Evolutionary conservation across 2,329 filamentous ascomycete genomes (phyloP).

Genomic region (Aspergillus glaucus): DNA sequence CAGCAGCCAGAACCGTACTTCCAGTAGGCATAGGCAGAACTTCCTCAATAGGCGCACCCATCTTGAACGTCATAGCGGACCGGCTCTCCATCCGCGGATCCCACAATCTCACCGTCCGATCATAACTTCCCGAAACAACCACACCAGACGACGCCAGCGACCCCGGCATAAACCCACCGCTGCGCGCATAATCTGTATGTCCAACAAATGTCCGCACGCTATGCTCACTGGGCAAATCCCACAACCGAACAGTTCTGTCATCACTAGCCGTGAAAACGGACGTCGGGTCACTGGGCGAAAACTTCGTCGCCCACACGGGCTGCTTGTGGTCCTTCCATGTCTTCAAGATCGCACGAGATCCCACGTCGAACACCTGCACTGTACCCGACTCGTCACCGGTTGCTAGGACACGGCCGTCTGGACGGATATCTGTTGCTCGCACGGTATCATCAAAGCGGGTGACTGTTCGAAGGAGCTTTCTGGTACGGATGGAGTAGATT

Average conservation of each 20-base stretch:
- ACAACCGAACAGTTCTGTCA: constrained; percentile 84
- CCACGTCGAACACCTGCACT: constrained; percentile 92
- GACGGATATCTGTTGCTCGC: constrained; percentile 78
- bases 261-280: constrained; percentile 84
- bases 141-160: constrained; percentile 58
- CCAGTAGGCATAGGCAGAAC: constrained; percentile 83
- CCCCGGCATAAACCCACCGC: constrained; percentile 75
- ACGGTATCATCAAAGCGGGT: constrained; percentile 89
- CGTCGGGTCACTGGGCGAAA: constrained; percentile 83
- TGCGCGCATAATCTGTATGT: constrained; percentile 87
- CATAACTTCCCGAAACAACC: constrained; percentile 86
- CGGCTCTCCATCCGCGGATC: constrained; percentile 67
- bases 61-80: constrained; percentile 89
- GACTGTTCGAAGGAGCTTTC: constrained; percentile 89
- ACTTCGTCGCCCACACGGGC: constrained; percentile 85
- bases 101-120: constrained; percentile 89
- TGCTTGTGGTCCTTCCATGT: constrained; percentile 94
- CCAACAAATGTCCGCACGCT: constrained; percentile 74
- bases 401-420: constrained; percentile 81
- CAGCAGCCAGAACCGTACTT: constrained; percentile 76
- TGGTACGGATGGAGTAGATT: constrained; percentile 85
- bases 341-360: constrained; percentile 82
- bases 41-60: constrained; percentile 78
- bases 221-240: constrained; percentile 80
- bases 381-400: constrained; percentile 87